phyloP scores from a whole-genome alignment of 352 stramenopile genomes.

The Phytopythium delawarense region DNA sequence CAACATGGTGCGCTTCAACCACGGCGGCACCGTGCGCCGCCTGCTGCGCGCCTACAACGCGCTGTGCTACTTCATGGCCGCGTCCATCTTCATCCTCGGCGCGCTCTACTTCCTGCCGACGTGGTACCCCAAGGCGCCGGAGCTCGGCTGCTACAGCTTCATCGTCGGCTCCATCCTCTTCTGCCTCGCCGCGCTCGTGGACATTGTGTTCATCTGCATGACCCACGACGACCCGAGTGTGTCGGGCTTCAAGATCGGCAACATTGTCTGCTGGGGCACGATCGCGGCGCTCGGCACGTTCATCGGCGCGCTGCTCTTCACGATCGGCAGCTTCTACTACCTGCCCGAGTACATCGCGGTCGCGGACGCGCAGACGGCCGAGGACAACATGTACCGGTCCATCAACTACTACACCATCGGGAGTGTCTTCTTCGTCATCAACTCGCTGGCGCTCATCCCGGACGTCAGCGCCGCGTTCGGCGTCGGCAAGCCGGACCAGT shows the following conservation, averaged over 20 bases:
- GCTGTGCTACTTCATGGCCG: constrained; percentile 60
- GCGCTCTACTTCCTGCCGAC: constrained; percentile 76
- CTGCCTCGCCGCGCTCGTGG: constrained; percentile 46
- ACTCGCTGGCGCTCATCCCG: constrained; percentile 49
- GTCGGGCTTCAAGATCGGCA: constrained; percentile 46
- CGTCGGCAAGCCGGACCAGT: constrained; percentile 7
- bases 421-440: constrained; percentile 79
- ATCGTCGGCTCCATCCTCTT: constrained; percentile 68
- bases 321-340: constrained; percentile 79
- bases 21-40: constrained; percentile 39
- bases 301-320: constrained; percentile 65
- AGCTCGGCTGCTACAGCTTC: constrained; percentile 74
- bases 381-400: constrained; percentile 68
- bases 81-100: constrained; percentile 70
- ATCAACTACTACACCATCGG: constrained; percentile 74
- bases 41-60: constrained; percentile 57
- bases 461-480: constrained; percentile 47
- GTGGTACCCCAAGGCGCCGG: constrained; percentile 61
- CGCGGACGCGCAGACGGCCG: constrained; percentile 38
- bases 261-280: constrained; percentile 51
- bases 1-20: constrained; percentile 57
- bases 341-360: constrained; percentile 66
- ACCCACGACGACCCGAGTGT: constrained; percentile 50
- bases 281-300: constrained; percentile 50
- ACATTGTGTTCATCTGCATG: constrained; percentile 60